Evolutionary conservation across 805 yeast species (phyloP), one percentile per base, ranked within the genome.

Genomic region (Sporopachydermia lactativora): DNA sequence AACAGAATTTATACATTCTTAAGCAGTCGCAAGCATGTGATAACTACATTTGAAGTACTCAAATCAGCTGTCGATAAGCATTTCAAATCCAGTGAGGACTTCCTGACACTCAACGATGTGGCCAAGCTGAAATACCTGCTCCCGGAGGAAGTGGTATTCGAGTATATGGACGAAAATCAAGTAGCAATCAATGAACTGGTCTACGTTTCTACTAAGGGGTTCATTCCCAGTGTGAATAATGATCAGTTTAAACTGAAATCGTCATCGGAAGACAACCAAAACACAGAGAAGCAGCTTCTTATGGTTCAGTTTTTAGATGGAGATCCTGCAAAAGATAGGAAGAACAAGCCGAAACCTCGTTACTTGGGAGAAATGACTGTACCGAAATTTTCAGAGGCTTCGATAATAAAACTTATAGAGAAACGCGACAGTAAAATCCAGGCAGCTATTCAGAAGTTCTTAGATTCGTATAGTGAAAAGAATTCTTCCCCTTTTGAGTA

Each of bases 291-390:
- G 15, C 86, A 78, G 47, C 51, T 82, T 5, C 61, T 88, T 18
- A 64, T 83, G 1, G 81, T 88, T 52, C 88, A 81, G 47, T 83
- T 88, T 55, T 65, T 73, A 14, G 95, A 88, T 55, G 82, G 81
- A 11, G 64, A 68, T 43, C 52, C 70, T 50, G 48, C 62, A 50
- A 70, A 63, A 49, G 73, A 61, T 47, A 72, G 36, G 43, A 28
- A 42, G 17, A 24, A 24, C 13, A 24, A 65, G 64, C 70, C 61
- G 35, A 70, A 56, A 60, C 31, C 31, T 24, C 13, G 13, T n/a
- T 24, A 24, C n/a, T 24, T 8, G 13, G n/a, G 17, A 8, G 41
- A 34, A n/a, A 17, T 47, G 15, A 19, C 31, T 8, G 38, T 47
- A 45, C 49, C 49, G 17, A 15, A 37, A 15, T 47, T 36, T 38